phyloP scores from a whole-genome alignment of 2,329 filamentous ascomycete species.

The Penicillium sp. region DNA sequence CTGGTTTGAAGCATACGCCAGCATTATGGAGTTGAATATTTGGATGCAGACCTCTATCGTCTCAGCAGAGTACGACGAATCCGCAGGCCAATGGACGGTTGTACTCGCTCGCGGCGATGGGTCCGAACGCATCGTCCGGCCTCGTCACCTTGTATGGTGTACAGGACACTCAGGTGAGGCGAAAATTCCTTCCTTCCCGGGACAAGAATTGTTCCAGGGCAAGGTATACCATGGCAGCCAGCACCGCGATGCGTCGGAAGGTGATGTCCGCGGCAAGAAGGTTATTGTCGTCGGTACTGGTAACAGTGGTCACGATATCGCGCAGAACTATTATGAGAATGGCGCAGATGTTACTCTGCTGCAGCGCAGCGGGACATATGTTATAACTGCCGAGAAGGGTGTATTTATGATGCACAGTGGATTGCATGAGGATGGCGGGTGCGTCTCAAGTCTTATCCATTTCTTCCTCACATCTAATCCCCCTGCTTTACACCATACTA shows the following conservation, averaged over 20 bases:
- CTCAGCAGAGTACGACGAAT: constrained; percentile 41
- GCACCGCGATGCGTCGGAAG: constrained; percentile 42
- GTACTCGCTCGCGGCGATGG: constrained; percentile 27
- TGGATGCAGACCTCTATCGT: constrained; percentile 43
- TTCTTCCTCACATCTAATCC: no score
- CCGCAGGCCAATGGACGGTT: constrained; percentile 41
- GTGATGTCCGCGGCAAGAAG: constrained; percentile 43
- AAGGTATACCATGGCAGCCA: constrained; percentile 45
- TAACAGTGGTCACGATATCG: constrained; percentile 52
- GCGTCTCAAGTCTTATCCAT: background rate
- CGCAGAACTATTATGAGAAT: constrained; percentile 50
- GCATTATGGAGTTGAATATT: constrained; percentile 51
- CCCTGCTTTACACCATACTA: background rate
- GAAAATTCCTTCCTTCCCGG: constrained; percentile 41
- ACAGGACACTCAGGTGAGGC: constrained; percentile 49
- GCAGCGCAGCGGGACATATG: constrained; percentile 53
- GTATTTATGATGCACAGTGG: constrained; percentile 47
- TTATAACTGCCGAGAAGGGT: constrained; percentile 47
- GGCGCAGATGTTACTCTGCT: constrained; percentile 55
- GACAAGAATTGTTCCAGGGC: constrained; percentile 45
- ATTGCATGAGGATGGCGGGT: constrained; percentile 47
- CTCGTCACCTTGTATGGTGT: constrained; percentile 50
- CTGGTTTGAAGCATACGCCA: constrained; percentile 51
- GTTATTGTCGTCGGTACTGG: constrained; percentile 51
- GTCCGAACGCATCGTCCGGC: constrained; percentile 31